These are phyloP conservation scores for Lasiodiplodia hormozganensis DNA, from an alignment of 2,329 filamentous ascomycete species.

Conservation along the genomic window DNA sequence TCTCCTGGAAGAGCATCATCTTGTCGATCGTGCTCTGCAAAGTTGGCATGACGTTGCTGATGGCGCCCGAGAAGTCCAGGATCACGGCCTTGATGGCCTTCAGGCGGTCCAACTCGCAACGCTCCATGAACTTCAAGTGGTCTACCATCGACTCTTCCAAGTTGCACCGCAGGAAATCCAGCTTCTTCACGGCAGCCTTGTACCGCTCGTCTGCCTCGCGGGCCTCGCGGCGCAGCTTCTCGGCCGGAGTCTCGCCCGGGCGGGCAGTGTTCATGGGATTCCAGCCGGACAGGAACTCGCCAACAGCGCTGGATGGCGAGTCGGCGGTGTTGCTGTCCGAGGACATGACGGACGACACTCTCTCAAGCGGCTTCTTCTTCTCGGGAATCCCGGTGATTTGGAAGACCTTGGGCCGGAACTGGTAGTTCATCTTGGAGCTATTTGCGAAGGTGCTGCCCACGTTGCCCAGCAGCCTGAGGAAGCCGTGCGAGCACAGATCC, in stretches of 20 bases:
- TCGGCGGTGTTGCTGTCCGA: constrained; percentile 64
- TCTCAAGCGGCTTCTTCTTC: constrained; percentile 76
- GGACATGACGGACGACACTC: constrained; percentile 75
- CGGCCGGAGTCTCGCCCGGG: constrained; percentile 90
- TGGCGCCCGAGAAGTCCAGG: constrained; percentile 94
- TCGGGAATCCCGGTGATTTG: constrained; percentile 86
- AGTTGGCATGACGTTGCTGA: constrained; percentile 97
- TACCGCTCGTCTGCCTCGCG: constrained; percentile 92
- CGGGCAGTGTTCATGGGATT: constrained; percentile 88
- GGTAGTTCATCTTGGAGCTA: constrained; percentile 96
- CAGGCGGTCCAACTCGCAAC: constrained; percentile 92
- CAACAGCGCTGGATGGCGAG: constrained; percentile 82
- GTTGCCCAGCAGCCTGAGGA: constrained; percentile 88
- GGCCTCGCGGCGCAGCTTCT: constrained; percentile 87
- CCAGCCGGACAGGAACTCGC: constrained; percentile 90
- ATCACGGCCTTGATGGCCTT: constrained; percentile 99
- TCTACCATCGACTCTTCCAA: constrained; percentile 95
- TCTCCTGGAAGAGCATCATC: constrained; percentile 99
- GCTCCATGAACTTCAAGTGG: constrained; percentile 94
- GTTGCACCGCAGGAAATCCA: constrained; percentile 89
- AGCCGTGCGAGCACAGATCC: constrained; percentile 84
- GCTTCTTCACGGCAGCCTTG: constrained; percentile 81
- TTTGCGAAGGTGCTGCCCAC: constrained; percentile 97
- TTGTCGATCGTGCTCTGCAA: constrained; percentile 95
- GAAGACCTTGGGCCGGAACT: constrained; percentile 94